Evolutionary conservation across 108 stramenopile genomes (phyloP).

Genomic region (Schizochytrium sp.): DNA sequence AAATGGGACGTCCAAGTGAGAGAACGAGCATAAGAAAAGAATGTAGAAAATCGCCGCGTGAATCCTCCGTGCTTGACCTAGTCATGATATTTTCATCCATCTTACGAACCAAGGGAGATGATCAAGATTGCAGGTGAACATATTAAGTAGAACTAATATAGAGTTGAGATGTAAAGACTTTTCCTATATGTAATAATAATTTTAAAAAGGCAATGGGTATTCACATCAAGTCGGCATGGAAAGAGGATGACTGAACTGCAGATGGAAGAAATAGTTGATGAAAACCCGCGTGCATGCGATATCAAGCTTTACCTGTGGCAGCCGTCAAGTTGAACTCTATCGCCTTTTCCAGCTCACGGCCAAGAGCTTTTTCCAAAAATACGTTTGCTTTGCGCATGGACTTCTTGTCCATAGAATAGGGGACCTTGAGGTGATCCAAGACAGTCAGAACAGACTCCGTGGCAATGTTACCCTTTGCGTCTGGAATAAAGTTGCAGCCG

Average conservation of each 20-base stretch:
- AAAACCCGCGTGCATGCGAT: not conserved
- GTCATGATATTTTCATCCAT: no score
- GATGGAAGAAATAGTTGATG: not conserved
- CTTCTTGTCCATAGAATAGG: not conserved
- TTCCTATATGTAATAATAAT: no score
- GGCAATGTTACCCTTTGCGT: slow-evolving; percentile 55
- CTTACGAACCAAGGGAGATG: no score
- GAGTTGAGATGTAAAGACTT: no score
- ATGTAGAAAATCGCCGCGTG: no score
- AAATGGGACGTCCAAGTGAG: no score
- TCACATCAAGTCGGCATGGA: not conserved
- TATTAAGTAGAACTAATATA: no score
- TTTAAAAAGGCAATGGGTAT: not conserved
- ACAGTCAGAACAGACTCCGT: slow-evolving; percentile 38
- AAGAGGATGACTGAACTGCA: not conserved
- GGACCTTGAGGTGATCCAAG: not conserved
- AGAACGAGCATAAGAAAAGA: no score
- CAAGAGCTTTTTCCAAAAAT: not conserved
- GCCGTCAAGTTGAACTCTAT: not conserved
- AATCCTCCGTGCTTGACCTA: no score
- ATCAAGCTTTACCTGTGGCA: not conserved
- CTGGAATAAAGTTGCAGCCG: slow-evolving; percentile 55
- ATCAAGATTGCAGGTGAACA: no score
- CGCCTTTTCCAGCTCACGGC: slow-evolving; percentile 16
- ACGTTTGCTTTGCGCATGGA: not conserved